Percentiles rank a stretch among this genome's conserved stretches.
phyloP scores from a whole-genome alignment of 2,329 filamentous ascomycete species.

The Sporothrix brasiliensis region DNA sequence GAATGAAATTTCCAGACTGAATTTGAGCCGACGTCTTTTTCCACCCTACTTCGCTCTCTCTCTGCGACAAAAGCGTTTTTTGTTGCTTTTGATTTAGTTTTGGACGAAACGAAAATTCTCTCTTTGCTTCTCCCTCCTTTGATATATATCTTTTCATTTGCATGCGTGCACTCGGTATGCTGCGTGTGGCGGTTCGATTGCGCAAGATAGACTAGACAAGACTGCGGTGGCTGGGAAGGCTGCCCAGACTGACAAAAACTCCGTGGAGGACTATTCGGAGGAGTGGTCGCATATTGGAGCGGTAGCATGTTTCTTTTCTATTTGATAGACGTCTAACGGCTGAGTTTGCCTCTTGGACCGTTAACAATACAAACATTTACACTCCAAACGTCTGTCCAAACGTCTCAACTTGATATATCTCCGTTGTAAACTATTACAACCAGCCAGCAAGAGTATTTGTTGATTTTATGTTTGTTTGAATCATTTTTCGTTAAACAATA shows the following conservation, averaged over 20 bases:
- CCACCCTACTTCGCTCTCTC: neutral
- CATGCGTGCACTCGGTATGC: constrained; percentile 10
- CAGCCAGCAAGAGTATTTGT: neutral
- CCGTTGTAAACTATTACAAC: too few relatives aligned
- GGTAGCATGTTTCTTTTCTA: neutral
- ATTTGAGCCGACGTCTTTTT: neutral
- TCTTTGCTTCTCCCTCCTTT: neutral
- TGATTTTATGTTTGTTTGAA: neutral
- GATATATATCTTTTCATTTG: neutral
- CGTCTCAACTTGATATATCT: too few relatives aligned
- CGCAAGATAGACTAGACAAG: neutral
- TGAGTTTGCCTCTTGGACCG: neutral
- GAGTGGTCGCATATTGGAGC: neutral
- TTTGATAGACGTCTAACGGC: constrained; percentile 18
- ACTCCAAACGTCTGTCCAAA: neutral
- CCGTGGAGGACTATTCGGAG: neutral
- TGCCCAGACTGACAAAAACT: constrained; percentile 7
- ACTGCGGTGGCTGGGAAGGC: constrained; percentile 6
- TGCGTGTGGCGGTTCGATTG: constrained; percentile 1
- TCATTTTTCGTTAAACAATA: neutral
- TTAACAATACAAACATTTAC: neutral
- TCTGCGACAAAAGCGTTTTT: constrained; percentile 20
- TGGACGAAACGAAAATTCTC: neutral
- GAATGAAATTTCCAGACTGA: too few relatives aligned
- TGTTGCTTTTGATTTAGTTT: constrained; percentile 19